A percentile compares a stretch with the other conserved stretches of the same genome.
phyloP scores from a whole-genome alignment of 306 rosid genomes.

The Pyrus pyrifolia region DNA sequence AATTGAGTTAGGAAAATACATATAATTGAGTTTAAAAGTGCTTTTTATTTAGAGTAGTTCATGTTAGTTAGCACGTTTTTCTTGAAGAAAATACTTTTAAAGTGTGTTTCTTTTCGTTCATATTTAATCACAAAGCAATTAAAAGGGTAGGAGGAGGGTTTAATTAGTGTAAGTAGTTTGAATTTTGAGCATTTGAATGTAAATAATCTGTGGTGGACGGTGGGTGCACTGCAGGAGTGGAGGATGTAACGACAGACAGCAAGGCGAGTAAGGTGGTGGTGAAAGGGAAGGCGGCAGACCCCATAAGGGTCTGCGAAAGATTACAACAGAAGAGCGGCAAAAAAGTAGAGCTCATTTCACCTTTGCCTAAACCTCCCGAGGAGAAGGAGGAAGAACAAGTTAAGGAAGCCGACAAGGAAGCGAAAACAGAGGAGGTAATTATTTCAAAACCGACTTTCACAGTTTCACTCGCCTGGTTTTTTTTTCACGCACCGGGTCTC shows the following conservation, averaged over 20 bases:
- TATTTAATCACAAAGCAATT: neutral
- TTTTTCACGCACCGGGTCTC: neutral
- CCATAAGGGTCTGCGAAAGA: slow-evolving; percentile 75
- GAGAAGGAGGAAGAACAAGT: slow-evolving; percentile 39
- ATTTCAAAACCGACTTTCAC: neutral
- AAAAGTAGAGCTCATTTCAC: slow-evolving; percentile 80
- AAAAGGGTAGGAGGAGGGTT: neutral
- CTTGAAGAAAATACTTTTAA: neutral
- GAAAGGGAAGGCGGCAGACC: slow-evolving; percentile 87
- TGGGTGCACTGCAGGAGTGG: slow-evolving; percentile 51
- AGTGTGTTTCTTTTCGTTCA: neutral
- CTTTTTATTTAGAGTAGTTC: neutral
- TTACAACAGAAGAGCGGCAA: slow-evolving; percentile 84
- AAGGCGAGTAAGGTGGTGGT: slow-evolving; percentile 71
- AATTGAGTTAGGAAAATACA: neutral
- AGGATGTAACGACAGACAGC: slow-evolving; percentile 68
- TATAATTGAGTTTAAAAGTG: neutral
- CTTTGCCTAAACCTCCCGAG: slow-evolving; percentile 71
- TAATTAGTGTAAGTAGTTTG: neutral
- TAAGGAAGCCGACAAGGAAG: slow-evolving; percentile 30
- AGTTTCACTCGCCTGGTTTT: neutral
- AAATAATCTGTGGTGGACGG: neutral
- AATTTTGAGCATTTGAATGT: neutral
- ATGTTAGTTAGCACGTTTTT: neutral
- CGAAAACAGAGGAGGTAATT: slow-evolving; percentile 53